Conservation (phyloP, 345 rosid genomes). For the Eucalyptus polyanthemos region DNA sequence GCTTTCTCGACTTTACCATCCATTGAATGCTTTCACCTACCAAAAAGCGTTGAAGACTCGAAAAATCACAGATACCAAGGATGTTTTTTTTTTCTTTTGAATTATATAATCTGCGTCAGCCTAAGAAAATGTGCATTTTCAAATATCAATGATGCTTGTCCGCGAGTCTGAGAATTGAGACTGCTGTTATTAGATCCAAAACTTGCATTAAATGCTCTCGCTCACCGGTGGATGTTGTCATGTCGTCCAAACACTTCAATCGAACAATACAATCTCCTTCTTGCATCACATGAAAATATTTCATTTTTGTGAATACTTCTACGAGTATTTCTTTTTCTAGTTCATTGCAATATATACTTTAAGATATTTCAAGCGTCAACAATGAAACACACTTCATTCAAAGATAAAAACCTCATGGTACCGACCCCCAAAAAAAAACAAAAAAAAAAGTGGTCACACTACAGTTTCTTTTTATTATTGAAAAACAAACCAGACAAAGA, state of each 20-base stretch:
- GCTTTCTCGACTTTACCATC: not conserved
- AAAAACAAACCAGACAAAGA: not conserved
- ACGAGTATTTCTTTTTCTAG: not conserved
- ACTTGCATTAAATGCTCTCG: not conserved
- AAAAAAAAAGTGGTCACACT: not conserved
- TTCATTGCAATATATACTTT: not conserved
- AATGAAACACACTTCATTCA: not conserved
- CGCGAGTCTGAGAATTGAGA: not conserved
- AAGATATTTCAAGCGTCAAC: not conserved
- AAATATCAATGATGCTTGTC: not conserved
- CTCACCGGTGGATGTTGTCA: not conserved
- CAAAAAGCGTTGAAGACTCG: not conserved
- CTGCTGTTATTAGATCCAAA: not conserved
- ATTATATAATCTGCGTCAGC: not conserved
- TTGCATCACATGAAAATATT: not conserved
- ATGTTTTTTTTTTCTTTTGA: not conserved
- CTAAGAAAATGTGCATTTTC: not conserved
- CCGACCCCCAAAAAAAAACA: no score
- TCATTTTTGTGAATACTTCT: not conserved
- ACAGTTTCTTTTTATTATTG: not conserved
- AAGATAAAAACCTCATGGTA: not conserved
- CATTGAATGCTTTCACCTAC: not conserved
- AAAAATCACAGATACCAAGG: not conserved
- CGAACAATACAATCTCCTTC: not conserved
- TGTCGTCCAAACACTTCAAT: not conserved